Conservation (phyloP, 345 rosid genomes). For the Turnera subulata region DNA sequence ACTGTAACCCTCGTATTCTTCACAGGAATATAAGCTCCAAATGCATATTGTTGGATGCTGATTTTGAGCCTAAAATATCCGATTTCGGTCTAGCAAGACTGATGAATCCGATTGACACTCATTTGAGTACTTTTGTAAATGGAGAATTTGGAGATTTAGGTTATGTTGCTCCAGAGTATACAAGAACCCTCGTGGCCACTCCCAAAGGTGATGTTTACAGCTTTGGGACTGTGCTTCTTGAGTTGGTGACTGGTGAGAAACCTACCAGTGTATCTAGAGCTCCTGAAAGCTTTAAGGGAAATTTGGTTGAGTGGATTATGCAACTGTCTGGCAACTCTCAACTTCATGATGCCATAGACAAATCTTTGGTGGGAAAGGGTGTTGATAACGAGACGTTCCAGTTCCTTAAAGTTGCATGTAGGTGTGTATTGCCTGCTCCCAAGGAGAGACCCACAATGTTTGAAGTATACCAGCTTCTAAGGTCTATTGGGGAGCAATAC, state of each 20-base stretch:
- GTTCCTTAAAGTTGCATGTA: slow-evolving; percentile 78
- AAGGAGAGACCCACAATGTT: slow-evolving; percentile 92
- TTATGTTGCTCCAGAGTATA: slow-evolving; percentile 88
- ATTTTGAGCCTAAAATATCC: slow-evolving; percentile 82
- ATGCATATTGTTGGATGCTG: slow-evolving; percentile 73
- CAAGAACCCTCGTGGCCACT: slow-evolving; percentile 83
- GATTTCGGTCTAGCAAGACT: slow-evolving; percentile 97
- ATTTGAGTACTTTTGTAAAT: slow-evolving; percentile 91
- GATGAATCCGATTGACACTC: slow-evolving; percentile 93
- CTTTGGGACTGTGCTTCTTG: slow-evolving; percentile 91
- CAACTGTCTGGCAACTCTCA: slow-evolving; percentile 43
- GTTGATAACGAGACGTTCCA: slow-evolving; percentile 72
- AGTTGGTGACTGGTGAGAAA: slow-evolving; percentile 84
- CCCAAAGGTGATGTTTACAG: slow-evolving; percentile 95
- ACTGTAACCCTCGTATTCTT: slow-evolving; percentile 86
- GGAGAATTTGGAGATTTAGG: slow-evolving; percentile 97
- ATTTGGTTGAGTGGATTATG: slow-evolving; percentile 76
- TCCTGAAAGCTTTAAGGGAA: slow-evolving; percentile 81
- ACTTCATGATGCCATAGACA: slow-evolving; percentile 65
- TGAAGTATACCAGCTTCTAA: slow-evolving; percentile 75
- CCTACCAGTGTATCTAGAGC: slow-evolving; percentile 59
- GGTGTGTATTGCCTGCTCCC: slow-evolving; percentile 50
- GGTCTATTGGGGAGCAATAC: slow-evolving; percentile 82
- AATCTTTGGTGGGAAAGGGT: slow-evolving; percentile 48
- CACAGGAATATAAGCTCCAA: slow-evolving; percentile 94